Conservation (phyloP, 805 yeast genomes). For the Candida pseudofarinosa region DNA sequence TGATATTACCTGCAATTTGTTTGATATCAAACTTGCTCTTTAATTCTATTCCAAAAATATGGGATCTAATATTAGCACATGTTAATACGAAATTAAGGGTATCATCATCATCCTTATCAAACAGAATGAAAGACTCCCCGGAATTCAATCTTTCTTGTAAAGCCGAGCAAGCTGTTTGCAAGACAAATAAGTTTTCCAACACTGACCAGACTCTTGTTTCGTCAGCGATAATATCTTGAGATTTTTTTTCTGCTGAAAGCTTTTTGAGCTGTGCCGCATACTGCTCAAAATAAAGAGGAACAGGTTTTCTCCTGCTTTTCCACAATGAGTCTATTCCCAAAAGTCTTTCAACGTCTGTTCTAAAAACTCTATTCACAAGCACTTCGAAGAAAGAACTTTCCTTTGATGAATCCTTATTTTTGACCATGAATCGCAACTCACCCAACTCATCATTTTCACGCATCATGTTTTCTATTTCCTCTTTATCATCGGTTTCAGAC, state of each 20-base stretch:
- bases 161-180: constrained; percentile 44
- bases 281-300: constrained; percentile 44
- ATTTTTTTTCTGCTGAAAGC: constrained; percentile 10
- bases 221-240: constrained; percentile 18
- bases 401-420: constrained; percentile 9
- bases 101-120: constrained; percentile 94
- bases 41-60: constrained; percentile 62
- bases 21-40: constrained; percentile 84
- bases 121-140: constrained; percentile 44
- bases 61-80: constrained; percentile 74
- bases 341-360: constrained; percentile 74
- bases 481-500: constrained; percentile 57
- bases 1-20: constrained; percentile 95
- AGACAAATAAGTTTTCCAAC: constrained; percentile 58
- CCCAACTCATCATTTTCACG: constrained; percentile 65
- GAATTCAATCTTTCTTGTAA: constrained; percentile 48
- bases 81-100: constrained; percentile 85
- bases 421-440: constrained; percentile 23
- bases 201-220: constrained; percentile 57
- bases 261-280: constrained; percentile 11
- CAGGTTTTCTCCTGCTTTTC: constrained; percentile 69
- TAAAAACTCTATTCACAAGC: constrained; percentile 59
- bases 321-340: constrained; percentile 69
- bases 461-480: constrained; percentile 59
- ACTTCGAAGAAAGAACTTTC: constrained; percentile 21